Conservation (phyloP, 768 basidiomycete genomes). For the Suillus sp. region DNA sequence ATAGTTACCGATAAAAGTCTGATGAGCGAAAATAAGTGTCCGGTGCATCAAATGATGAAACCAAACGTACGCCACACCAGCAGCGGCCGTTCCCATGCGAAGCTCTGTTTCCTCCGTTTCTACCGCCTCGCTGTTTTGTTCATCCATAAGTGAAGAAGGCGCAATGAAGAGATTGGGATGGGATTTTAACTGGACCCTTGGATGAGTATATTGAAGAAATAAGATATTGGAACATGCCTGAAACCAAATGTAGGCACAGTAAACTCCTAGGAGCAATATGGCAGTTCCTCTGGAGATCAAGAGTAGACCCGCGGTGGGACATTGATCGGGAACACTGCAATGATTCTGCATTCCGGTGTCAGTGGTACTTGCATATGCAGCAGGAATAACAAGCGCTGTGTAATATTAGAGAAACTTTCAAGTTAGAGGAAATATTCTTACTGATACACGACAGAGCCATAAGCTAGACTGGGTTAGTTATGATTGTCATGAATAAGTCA, state of each 20-base stretch:
- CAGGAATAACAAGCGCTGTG: constrained; percentile 82
- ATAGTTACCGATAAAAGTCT: constrained; percentile 77
- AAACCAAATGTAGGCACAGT: constrained; percentile 74
- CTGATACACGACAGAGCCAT: too few relatives aligned
- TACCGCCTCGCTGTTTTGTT: constrained; percentile 30
- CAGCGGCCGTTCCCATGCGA: constrained; percentile 73
- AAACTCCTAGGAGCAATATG: constrained; percentile 71
- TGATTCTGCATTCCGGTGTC: constrained; percentile 10
- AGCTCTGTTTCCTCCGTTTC: constrained; percentile 30
- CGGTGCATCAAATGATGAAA: too few relatives aligned
- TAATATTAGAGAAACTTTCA: constrained; percentile 19
- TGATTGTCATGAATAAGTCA: too few relatives aligned
- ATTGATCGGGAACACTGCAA: constrained; percentile 14
- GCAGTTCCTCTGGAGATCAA: constrained; percentile 82
- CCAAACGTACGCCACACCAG: constrained; percentile 49
- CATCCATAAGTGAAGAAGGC: constrained; percentile 3
- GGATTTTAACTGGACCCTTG: constrained; percentile 57
- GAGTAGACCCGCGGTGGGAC: constrained; percentile 51
- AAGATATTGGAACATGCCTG: constrained; percentile 48
- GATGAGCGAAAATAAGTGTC: constrained; percentile 5
- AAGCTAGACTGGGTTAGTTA: too few relatives aligned
- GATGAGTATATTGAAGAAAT: constrained; percentile 9
- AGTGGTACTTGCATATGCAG: constrained; percentile 69
- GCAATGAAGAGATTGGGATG: constrained; percentile 54
- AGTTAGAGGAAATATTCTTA: too few relatives aligned